Percentiles rank a stretch among this genome's conserved stretches.
Evolutionary conservation across 2,329 filamentous ascomycete genomes (phyloP).

Genomic region (Emericellopsis atlantica): DNA sequence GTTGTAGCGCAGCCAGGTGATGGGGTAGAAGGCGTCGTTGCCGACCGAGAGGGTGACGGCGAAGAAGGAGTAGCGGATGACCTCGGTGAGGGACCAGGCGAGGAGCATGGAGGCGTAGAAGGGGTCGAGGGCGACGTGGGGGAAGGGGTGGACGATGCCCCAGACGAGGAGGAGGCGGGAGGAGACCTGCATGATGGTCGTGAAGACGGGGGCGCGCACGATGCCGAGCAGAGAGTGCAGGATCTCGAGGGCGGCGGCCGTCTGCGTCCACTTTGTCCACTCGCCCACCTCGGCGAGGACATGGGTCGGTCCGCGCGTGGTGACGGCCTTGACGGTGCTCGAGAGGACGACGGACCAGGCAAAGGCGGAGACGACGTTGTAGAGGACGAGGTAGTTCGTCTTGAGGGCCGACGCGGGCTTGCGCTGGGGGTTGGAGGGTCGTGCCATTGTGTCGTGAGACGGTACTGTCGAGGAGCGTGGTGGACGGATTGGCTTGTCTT

Average conservation of each 20-base stretch:
- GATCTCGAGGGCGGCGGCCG: constrained; percentile 70
- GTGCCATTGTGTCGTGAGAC: constrained; percentile 61
- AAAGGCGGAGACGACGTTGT: constrained; percentile 67
- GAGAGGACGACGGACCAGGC: constrained; percentile 71
- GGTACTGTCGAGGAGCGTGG: too few species aligned
- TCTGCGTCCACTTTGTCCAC: constrained; percentile 73
- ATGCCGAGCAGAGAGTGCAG: constrained; percentile 67
- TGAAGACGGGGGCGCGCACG: constrained; percentile 74
- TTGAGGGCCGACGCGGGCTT: constrained; percentile 48
- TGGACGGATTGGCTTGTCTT: constrained; percentile 55
- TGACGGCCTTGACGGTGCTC: constrained; percentile 45
- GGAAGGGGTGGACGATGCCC: constrained; percentile 67
- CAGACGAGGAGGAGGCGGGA: constrained; percentile 83
- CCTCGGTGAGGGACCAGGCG: constrained; percentile 85
- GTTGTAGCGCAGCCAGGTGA: constrained; percentile 82
- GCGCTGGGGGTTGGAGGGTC: constrained; percentile 80
- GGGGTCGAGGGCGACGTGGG: constrained; percentile 41
- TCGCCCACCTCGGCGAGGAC: constrained; percentile 51
- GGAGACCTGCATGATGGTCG: constrained; percentile 82
- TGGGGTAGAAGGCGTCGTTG: constrained; percentile 45
- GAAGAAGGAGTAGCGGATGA: constrained; percentile 89
- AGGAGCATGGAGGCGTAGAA: constrained; percentile 68
- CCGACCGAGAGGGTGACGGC: constrained; percentile 47
- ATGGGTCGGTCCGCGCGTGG: constrained; percentile 38
- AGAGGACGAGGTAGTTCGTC: constrained; percentile 64